Evolutionary conservation across 192 early-diverging fungal genomes (phyloP), one percentile per base, ranked within the genome.

Genomic region (Coemansia sp.): DNA sequence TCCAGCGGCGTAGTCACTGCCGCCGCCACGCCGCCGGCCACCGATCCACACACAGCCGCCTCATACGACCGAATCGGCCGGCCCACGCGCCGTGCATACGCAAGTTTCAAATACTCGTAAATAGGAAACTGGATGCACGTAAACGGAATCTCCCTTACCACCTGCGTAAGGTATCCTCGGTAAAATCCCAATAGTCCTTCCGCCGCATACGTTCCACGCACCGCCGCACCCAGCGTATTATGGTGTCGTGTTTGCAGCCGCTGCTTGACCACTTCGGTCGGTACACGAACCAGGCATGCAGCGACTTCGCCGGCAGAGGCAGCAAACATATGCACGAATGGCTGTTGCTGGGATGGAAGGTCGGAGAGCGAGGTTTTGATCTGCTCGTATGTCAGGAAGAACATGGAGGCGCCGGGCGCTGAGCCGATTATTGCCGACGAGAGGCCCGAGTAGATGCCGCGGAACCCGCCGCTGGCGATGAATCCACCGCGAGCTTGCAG

Each of bases 141-240:
- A 67, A 98, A 98, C 17, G 96, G 96, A 66, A 98, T 96, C 83
- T 98, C 96, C 41, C 96, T 85, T 63, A 93, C 92, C 4, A 98
- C 89, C 21, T 94, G 95, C 52, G 91, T 93, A 54, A 89, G 71
- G 64, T 91, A 98, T 6, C 96, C 96, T 21, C 93, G 88, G 66
- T 97, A 98, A 61, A 98, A 91, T 4, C 95, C 96, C 56, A 86
- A 60, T 4, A 93, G 38, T 1, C 94, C 94, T 49, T 95, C 91
- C 14, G 80, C 66, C 2, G 73, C 57, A 52, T 89, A 69, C 7
- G 93, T 93, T 48, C 84, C 70, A 27, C 73, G 73, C 9, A 93
- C 65, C 10, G 94, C 93, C 2, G 61, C 68, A 5, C 70, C 67
- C n/a, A 88, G 85, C 57, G 86, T 81, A 2, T 45, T 38, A 67